Evolutionary conservation across 441 rosid species (phyloP), one percentile per base, ranked within the genome.

Genomic region (Bruguiera hainesii): DNA sequence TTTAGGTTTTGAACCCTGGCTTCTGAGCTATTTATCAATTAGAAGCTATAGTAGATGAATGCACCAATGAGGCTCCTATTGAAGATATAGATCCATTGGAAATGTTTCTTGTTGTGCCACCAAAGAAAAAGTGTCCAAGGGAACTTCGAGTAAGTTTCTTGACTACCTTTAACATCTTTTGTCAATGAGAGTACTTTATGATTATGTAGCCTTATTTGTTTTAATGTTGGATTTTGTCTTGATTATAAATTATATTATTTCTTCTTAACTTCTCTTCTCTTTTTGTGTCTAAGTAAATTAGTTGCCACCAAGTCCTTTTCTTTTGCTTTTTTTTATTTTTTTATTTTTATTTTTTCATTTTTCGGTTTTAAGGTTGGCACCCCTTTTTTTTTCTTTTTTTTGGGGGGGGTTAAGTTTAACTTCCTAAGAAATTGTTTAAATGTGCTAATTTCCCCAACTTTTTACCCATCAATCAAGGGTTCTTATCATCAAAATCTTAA

Each of bases 351-450:
- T 29, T 29, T 29, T 29, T 29, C 0, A 0, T 29, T 29, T 28
- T 29, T 29, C 6, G 5, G 6, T 29, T 29, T 29, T 0, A 0
- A 2, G 31, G 31, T 29, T 29, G 31, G 6, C 4, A 0, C 31
- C 31, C 31, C 31, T 0, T 29, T 29, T 4, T 29, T 3, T 3
- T 29, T 23, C 23, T 29, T 29, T 4, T 4, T 26, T 1, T 26
- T 25, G 26, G 1, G 26, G 31, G 5, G 31, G 31, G 6, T 4
- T 80, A 60, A 65, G 74, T 6, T 6, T 33, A 25, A 85, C 75
- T 76, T 89, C 91, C 83, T 82, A 93, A 0, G 86, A 80, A 72
- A 94, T 88, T 73, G 78, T 91, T 58, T 94, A 86, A 79, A 98
- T 90, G 77, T 81, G 93, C 75, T 66, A 15, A 21, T 61, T 49